phyloP scores from a whole-genome alignment of 768 basidiomycete genomes.

The Tephrocybe sp. region DNA sequence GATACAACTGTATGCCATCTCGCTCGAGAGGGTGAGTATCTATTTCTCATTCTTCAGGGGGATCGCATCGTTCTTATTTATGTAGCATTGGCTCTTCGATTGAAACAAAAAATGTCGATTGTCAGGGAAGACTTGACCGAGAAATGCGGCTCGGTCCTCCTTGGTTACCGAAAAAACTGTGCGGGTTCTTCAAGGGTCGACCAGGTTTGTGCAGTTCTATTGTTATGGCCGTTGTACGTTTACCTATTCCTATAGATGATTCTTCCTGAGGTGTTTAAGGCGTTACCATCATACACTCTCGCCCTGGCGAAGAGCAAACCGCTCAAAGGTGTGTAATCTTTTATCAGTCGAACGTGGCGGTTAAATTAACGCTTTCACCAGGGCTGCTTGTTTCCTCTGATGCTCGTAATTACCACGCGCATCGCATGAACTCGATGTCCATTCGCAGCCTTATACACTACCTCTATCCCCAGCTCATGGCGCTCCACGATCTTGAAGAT shows the following conservation, averaged over 20 bases:
- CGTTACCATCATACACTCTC: slow-evolving; percentile 79
- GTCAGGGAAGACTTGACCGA: slow-evolving; percentile 87
- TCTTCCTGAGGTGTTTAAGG: slow-evolving; percentile 90
- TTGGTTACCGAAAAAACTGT: slow-evolving; percentile 88
- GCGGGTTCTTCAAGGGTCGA: slow-evolving; percentile 73
- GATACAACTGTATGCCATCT: slow-evolving; percentile 77
- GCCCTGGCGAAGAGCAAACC: slow-evolving; percentile 88
- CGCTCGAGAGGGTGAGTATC: slow-evolving; percentile 69
- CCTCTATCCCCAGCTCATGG: slow-evolving; percentile 86
- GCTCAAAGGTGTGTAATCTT: slow-evolving; percentile 69
- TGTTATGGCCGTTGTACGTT: not conserved
- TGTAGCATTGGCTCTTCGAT: slow-evolving; percentile 71
- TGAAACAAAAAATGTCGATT: slow-evolving; percentile 59
- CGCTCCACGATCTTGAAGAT: slow-evolving; percentile 82
- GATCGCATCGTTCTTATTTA: no score
- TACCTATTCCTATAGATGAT: slow-evolving; percentile 61
- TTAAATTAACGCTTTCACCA: no score
- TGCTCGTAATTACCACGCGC: slow-evolving; percentile 84
- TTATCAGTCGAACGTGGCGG: no score
- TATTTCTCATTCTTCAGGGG: not conserved
- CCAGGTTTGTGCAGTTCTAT: slow-evolving; percentile 55
- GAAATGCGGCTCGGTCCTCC: slow-evolving; percentile 73
- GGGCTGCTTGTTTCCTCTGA: slow-evolving; percentile 91
- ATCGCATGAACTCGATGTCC: slow-evolving; percentile 69
- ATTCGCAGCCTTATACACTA: slow-evolving; percentile 71